A percentile compares a stretch with the other conserved stretches of the same genome.
Evolutionary conservation across 441 rosid genomes (phyloP).

Genomic region (Theobroma grandiflorum): DNA sequence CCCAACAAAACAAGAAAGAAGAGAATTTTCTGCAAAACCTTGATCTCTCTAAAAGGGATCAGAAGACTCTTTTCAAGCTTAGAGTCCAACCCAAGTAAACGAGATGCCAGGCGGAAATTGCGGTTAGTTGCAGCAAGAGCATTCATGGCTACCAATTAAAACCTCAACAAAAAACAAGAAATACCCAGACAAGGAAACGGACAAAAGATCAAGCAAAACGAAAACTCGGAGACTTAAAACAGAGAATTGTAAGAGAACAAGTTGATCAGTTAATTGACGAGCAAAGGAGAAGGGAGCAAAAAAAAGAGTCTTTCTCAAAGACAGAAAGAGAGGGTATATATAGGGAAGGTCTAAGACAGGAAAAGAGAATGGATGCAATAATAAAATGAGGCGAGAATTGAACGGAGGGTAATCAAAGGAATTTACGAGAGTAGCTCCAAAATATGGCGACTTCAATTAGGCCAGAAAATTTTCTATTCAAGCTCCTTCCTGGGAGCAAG

Average conservation of each 20-base stretch:
- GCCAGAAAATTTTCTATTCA: background rate
- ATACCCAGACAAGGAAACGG: slow-evolving; percentile 15
- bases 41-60: slow-evolving; percentile 95
- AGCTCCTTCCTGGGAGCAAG: background rate
- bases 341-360: background rate
- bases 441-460: background rate
- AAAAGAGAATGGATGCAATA: background rate
- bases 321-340: background rate
- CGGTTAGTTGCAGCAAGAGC: slow-evolving; percentile 96
- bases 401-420: slow-evolving; percentile 6
- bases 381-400: slow-evolving; percentile 1
- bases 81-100: slow-evolving; percentile 90
- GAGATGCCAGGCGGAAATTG: slow-evolving; percentile 84
- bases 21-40: slow-evolving; percentile 46
- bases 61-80: slow-evolving; percentile 84
- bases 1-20: background rate
- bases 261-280: slow-evolving; percentile 1
- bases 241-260: background rate
- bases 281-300: background rate
- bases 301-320: too few relatives aligned
- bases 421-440: background rate
- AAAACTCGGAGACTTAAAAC: background rate
- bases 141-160: slow-evolving; percentile 57
- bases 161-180: slow-evolving; percentile 10
- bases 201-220: slow-evolving; percentile 14